phyloP scores from a whole-genome alignment of 805 yeast genomes.

The Ogataea trehaloabstinens region DNA sequence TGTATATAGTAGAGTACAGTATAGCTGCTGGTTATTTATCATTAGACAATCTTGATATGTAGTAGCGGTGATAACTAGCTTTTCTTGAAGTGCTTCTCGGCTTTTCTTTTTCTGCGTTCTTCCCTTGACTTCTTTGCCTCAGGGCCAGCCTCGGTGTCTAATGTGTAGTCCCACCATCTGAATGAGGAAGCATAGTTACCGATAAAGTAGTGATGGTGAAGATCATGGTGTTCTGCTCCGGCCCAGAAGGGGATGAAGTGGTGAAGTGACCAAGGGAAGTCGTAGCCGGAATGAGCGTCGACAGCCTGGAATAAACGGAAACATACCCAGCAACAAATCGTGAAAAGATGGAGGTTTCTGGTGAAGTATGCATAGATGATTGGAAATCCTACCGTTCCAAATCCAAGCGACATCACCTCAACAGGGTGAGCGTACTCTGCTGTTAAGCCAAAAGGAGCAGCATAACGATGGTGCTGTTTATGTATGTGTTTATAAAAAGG shows the following conservation, averaged over 20 bases:
- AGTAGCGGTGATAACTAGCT: no score
- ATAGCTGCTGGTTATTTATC: no score
- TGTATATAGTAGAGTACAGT: no score
- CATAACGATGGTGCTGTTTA: constrained; percentile 59
- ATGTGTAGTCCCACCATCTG: constrained; percentile 55
- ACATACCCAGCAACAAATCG: constrained; percentile 51
- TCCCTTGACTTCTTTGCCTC: constrained; percentile 49
- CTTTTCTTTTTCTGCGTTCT: constrained; percentile 38
- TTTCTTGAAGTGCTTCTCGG: constrained; percentile 33
- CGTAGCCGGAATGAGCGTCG: constrained; percentile 61
- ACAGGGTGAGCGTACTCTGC: constrained; percentile 64
- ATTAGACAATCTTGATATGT: no score
- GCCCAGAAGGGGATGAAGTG: constrained; percentile 62
- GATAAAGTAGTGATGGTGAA: constrained; percentile 58
- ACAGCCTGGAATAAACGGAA: constrained; percentile 57
- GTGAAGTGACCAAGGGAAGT: constrained; percentile 60
- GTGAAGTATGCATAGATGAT: constrained; percentile 50
- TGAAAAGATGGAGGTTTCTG: constrained; percentile 49
- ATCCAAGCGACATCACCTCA: constrained; percentile 55
- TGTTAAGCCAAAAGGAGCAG: constrained; percentile 61
- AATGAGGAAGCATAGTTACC: constrained; percentile 58
- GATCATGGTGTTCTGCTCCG: constrained; percentile 62
- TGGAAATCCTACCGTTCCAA: constrained; percentile 62
- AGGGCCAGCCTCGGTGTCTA: constrained; percentile 58
- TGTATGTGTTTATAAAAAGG: constrained; percentile 56